phyloP scores from a whole-genome alignment of 2,329 filamentous ascomycete genomes.

The Trichophyton equinum region DNA sequence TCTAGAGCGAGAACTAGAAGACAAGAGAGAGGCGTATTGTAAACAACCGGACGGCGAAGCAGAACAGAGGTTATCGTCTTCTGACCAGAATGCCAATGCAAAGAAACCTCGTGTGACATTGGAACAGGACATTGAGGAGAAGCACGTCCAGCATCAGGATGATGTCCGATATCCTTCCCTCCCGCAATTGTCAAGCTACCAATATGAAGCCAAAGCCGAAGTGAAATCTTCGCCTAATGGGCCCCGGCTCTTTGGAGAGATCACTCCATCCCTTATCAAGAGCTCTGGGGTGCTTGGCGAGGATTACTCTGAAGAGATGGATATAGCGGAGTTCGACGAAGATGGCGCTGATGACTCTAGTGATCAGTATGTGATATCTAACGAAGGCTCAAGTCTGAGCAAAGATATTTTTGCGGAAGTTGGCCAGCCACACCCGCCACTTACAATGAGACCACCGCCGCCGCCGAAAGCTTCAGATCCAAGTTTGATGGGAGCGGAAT shows the following conservation, averaged over 20 bases:
- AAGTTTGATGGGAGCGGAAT: constrained; percentile 38
- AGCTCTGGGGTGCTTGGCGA: constrained; percentile 39
- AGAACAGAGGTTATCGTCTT: constrained; percentile 13
- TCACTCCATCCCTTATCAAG: constrained; percentile 42
- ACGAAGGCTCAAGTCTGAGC: constrained; percentile 8
- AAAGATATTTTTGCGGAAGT: constrained; percentile 7
- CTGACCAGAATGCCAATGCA: constrained; percentile 5
- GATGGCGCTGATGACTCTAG: constrained; percentile 13
- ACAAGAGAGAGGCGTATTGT: constrained; percentile 18
- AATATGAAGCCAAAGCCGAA: constrained; percentile 15
- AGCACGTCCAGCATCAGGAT: constrained; percentile 12
- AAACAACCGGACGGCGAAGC: too few relatives aligned
- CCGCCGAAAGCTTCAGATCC: constrained; percentile 27
- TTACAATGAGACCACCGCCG: constrained; percentile 15
- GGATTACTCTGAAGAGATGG: constrained; percentile 18
- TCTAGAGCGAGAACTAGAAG: constrained; percentile 21
- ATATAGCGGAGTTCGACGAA: constrained; percentile 15
- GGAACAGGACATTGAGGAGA: constrained; percentile 5
- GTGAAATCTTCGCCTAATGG: constrained; percentile 14
- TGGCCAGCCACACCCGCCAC: constrained; percentile 9
- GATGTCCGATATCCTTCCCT: constrained; percentile 34
- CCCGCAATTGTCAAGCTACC: constrained; percentile 27
- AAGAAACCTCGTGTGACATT: constrained; percentile 12
- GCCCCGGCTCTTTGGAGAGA: constrained; percentile 48
- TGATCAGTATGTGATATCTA: constrained; percentile 29